Conservation (phyloP, 352 stramenopile genomes). For the Phytophthora citrophthora region DNA sequence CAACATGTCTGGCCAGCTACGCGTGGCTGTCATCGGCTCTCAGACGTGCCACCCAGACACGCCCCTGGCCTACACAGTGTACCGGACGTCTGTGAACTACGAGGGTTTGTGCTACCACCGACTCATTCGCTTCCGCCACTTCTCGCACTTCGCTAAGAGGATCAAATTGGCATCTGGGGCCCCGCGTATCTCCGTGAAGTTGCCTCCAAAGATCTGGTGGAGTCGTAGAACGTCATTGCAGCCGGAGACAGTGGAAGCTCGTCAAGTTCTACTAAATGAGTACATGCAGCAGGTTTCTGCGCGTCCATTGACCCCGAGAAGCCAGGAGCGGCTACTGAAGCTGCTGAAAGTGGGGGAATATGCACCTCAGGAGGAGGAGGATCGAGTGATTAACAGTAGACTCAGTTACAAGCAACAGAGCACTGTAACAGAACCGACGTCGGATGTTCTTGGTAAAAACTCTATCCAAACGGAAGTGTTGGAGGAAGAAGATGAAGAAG, state of each 20-base stretch:
- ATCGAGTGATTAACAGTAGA: constrained; percentile 31
- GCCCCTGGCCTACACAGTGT: constrained; percentile 66
- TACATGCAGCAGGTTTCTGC: constrained; percentile 67
- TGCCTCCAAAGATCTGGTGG: constrained; percentile 68
- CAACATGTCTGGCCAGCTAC: constrained; percentile 49
- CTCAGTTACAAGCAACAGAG: constrained; percentile 33
- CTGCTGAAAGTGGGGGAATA: constrained; percentile 68
- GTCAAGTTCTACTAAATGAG: constrained; percentile 79
- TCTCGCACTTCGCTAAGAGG: constrained; percentile 52
- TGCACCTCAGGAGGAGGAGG: constrained; percentile 35
- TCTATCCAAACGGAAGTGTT: constrained; percentile 11
- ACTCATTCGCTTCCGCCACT: constrained; percentile 73
- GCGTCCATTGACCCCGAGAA: constrained; percentile 46
- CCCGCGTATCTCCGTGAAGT: constrained; percentile 26
- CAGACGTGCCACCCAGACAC: constrained; percentile 50
- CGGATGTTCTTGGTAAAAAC: constrained; percentile 25
- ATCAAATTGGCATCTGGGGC: constrained; percentile 44
- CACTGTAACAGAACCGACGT: constrained; percentile 21
- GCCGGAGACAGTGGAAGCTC: constrained; percentile 64
- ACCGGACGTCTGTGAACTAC: constrained; percentile 75
- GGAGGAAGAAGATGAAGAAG: constrained; percentile 14
- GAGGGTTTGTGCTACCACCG: constrained; percentile 71
- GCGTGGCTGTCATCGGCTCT: constrained; percentile 72
- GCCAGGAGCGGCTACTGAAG: constrained; percentile 56
- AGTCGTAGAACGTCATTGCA: constrained; percentile 57